phyloP scores from a whole-genome alignment of 2,329 filamentous ascomycete species.

The Talaromyces rugulosus region DNA sequence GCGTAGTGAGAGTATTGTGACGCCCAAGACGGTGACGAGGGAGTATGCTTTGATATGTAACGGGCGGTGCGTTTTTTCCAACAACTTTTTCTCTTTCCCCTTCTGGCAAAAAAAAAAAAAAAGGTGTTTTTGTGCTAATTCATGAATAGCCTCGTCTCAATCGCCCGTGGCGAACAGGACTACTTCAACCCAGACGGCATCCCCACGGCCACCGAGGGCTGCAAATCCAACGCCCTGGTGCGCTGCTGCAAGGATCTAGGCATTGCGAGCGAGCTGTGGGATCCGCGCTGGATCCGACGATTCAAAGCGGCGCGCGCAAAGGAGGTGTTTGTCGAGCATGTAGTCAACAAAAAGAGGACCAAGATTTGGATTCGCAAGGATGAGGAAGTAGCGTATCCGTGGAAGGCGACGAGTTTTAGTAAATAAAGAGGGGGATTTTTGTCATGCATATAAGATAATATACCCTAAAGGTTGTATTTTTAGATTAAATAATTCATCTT shows the following conservation, averaged over 20 bases:
- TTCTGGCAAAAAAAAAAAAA: not conserved
- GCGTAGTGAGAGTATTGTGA: constrained; percentile 77
- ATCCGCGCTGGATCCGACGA: constrained; percentile 80
- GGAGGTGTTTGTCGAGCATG: constrained; percentile 88
- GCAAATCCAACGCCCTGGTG: constrained; percentile 96
- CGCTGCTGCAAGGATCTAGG: constrained; percentile 98
- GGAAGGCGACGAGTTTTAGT: constrained; percentile 45
- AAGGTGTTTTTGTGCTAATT: not conserved
- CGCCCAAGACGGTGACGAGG: constrained; percentile 73
- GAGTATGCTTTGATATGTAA: constrained; percentile 90
- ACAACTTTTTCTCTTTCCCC: not conserved
- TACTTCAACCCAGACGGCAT: constrained; percentile 90
- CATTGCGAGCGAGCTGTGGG: constrained; percentile 93
- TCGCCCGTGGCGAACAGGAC: constrained; percentile 89
- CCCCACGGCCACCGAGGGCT: constrained; percentile 90
- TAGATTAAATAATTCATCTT: not conserved
- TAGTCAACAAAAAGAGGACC: constrained; percentile 78
- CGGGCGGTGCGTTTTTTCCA: constrained; percentile 60
- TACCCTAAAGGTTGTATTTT: not conserved
- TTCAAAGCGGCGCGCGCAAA: constrained; percentile 72
- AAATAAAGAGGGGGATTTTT: not conserved
- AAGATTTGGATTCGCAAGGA: constrained; percentile 85
- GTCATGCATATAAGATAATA: not conserved
- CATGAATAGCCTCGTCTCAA: constrained; percentile 69
- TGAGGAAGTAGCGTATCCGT: constrained; percentile 65